Base-by-base conservation (phyloP, 2,329 filamentous ascomycete genomes). In the Sporothrix humicola region DNA sequence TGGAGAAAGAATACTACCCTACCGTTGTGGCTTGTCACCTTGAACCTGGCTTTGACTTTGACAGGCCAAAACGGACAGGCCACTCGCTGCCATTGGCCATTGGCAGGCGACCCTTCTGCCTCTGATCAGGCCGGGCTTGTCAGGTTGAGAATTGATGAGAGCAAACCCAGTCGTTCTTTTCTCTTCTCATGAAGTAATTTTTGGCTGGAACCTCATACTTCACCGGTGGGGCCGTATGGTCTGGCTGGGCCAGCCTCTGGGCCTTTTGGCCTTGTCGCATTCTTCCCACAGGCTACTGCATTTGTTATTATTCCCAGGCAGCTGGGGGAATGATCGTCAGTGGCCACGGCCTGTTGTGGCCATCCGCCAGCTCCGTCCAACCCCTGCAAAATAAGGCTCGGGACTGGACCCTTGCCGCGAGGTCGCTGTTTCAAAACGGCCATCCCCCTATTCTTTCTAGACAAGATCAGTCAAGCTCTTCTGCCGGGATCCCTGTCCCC, bases 381-480 rank as follows among this genome's bases (percentile, higher is more conserved):
- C 69, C 54, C 69, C 52, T 71, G 69, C 10, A 71, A 61, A 61
- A 59, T 59, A 72, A 65, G 44, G 56, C 69, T 63, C 56, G 58
- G 44, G 46, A 52, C 56, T 72, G 44, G 23, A 65, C 58, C 44
- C 69, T 72, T 61, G 46, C 44, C 20, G 20, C 7, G 48, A 46
- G 26, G 69, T 71, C 69, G 69, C 56, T 52, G 69, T 71, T 71
- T 71, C 69, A 71, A 71, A 71, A 52, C 42, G 69, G 46, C 56
- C 69, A 63, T 71, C 56, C 69, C 56, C 69, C 58, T 63, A 37
- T 52, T 71, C 44, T 10, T 63, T 52, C 68, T 61, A 56, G 54
- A 59, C 52, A 31, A 48, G 69, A 23, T 42, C 52, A 58, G 50
- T 44, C 37, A 71, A 71, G 69, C n/a, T 48, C 69, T 59, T 37